A percentile compares a stretch with the other conserved stretches of the same genome.
phyloP scores from a whole-genome alignment of 139 green algal species.

The Ulvella scutata region DNA sequence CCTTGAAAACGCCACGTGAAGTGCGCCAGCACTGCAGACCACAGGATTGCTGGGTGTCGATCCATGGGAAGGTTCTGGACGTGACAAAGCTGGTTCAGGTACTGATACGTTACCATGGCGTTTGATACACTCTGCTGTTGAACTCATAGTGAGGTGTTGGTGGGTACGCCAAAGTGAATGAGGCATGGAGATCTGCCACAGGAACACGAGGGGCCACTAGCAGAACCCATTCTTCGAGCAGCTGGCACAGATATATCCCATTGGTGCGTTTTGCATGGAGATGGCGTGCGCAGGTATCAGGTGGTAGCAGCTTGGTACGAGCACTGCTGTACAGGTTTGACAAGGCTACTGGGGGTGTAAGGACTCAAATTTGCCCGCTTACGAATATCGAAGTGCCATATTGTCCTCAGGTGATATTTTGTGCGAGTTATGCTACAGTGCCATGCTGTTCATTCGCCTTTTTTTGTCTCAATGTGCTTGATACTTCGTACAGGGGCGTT shows the following conservation, averaged over 20 bases:
- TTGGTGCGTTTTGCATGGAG: conserved; percentile 26
- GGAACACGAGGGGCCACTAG: conserved; percentile 26
- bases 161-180: too few species aligned
- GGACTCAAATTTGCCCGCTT: conserved; percentile 25
- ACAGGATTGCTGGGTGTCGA: too few species aligned
- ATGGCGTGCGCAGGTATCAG: background rate
- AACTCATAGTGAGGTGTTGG: too few species aligned
- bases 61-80: too few species aligned
- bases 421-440: background rate
- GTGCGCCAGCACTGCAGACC: too few species aligned
- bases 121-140: too few species aligned
- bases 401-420: conserved; percentile 21
- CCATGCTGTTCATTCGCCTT: background rate
- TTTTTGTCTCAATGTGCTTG: background rate
- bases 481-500: conserved; percentile 26
- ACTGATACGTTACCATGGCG: too few species aligned
- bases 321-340: conserved; percentile 38
- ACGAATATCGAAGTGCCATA: conserved; percentile 34
- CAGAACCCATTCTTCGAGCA: conserved; percentile 35
- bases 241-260: conserved; percentile 54
- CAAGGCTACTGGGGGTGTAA: conserved; percentile 28
- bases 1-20: too few species aligned
- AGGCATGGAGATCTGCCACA: too few species aligned
- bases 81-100: too few species aligned
- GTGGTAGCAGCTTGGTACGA: background rate